Evolutionary conservation across 2,329 filamentous ascomycete genomes (phyloP).

Genomic region (Aspergillus floridensis): DNA sequence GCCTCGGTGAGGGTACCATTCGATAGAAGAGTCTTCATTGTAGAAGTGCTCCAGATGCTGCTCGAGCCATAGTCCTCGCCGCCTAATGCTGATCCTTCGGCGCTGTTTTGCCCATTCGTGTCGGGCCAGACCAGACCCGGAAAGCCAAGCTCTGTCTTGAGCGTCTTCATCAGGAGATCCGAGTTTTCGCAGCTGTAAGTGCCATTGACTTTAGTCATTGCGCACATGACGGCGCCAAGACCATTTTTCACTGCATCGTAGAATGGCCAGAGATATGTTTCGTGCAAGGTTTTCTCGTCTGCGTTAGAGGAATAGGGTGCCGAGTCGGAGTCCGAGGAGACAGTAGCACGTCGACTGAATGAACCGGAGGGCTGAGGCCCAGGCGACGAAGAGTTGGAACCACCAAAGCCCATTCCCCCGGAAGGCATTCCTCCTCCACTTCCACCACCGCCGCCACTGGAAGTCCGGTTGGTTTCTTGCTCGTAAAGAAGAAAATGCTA

Average conservation of each 20-base stretch:
- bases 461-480: slow-evolving; percentile 10
- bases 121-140: slow-evolving; percentile 16
- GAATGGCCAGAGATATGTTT: slow-evolving; percentile 16
- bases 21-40: slow-evolving; percentile 4
- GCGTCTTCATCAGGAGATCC: slow-evolving; percentile 7
- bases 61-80: slow-evolving; percentile 10
- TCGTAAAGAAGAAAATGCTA: slow-evolving; percentile 11
- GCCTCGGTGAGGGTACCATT: slow-evolving; percentile 42
- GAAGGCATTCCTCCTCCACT: background rate
- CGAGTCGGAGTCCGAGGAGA: background rate
- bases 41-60: slow-evolving; percentile 7
- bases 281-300: slow-evolving; percentile 15
- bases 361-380: background rate
- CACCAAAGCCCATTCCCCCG: background rate
- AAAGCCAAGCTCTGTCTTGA: slow-evolving; percentile 17
- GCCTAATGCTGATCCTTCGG: slow-evolving; percentile 1
- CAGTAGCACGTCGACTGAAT: background rate
- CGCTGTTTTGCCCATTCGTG: slow-evolving; percentile 8
- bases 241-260: slow-evolving; percentile 14
- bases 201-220: slow-evolving; percentile 14
- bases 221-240: slow-evolving; percentile 17
- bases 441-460: background rate
- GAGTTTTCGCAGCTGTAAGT: slow-evolving; percentile 11
- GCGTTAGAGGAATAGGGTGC: slow-evolving; percentile 14
- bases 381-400: background rate